Percentiles rank a stretch among this genome's conserved stretches.
Evolutionary conservation across 2,329 filamentous ascomycete species (phyloP).

Genomic region (Ilyonectria mors-panacis): DNA sequence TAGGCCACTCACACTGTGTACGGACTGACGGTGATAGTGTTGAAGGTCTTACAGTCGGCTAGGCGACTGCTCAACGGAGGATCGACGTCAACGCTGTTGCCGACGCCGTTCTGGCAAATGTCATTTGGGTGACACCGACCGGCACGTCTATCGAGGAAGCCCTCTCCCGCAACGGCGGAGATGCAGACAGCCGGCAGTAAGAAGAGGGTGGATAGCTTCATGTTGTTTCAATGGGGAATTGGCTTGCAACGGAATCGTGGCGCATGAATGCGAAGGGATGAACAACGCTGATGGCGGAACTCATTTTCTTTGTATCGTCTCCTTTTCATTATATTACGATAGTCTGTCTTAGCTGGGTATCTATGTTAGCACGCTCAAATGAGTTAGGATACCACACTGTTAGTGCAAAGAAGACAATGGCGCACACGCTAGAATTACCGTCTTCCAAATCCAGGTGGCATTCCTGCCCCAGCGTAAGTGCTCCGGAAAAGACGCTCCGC

Average conservation of each 20-base stretch:
- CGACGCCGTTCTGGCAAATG: conserved; percentile 11
- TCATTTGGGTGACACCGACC: neutral
- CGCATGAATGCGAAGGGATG: too few species aligned
- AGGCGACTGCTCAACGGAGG: conserved; percentile 20
- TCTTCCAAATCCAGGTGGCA: too few species aligned
- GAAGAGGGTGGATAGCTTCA: neutral
- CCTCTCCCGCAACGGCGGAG: neutral
- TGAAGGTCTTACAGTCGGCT: conserved; percentile 17
- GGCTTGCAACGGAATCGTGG: neutral
- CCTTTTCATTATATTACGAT: too few species aligned
- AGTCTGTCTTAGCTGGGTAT: too few species aligned
- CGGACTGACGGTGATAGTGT: conserved; percentile 29
- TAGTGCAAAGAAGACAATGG: too few species aligned
- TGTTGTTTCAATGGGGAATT: neutral
- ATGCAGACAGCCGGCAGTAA: neutral
- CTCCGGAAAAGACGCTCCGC: too few species aligned
- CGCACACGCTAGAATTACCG: too few species aligned
- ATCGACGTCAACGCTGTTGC: neutral
- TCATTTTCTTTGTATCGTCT: too few species aligned
- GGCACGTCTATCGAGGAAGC: neutral
- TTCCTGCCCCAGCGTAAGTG: too few species aligned
- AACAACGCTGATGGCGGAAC: too few species aligned
- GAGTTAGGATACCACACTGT: too few species aligned
- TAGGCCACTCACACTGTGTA: conserved; percentile 3
- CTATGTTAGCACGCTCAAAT: too few species aligned